Percentiles rank a stretch among this genome's conserved stretches.
phyloP scores from a whole-genome alignment of 306 rosid genomes.

The Mimosa pudica region DNA sequence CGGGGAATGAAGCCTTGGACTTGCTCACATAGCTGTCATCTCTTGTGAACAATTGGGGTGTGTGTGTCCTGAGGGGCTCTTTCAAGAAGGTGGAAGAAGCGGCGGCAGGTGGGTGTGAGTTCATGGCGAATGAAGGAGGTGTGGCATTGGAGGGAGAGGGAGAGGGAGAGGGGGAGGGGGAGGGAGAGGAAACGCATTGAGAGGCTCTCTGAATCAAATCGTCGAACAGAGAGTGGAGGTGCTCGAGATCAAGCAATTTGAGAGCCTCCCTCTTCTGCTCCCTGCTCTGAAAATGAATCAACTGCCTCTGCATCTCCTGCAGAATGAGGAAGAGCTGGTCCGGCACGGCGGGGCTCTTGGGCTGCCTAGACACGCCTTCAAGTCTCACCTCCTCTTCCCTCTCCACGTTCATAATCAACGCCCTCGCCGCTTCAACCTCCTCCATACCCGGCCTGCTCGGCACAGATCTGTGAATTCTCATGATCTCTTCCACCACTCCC shows the following conservation, averaged over 20 bases:
- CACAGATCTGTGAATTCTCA: slow-evolving; percentile 75
- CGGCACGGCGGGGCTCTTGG: slow-evolving; percentile 54
- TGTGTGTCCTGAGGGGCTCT: slow-evolving; percentile 38
- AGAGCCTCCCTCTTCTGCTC: slow-evolving; percentile 73
- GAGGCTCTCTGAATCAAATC: slow-evolving; percentile 83
- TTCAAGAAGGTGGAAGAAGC: slow-evolving; percentile 39
- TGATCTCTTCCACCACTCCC: slow-evolving; percentile 73
- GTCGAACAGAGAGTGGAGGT: slow-evolving; percentile 64
- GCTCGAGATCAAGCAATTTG: slow-evolving; percentile 73
- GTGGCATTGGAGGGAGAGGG: slow-evolving; percentile 33
- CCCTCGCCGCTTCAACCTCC: slow-evolving; percentile 76
- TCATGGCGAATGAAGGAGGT: slow-evolving; percentile 13
- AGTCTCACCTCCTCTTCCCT: slow-evolving; percentile 65
- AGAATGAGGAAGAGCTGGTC: slow-evolving; percentile 74
- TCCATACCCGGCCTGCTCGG: slow-evolving; percentile 67
- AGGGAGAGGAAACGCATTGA: slow-evolving; percentile 55
- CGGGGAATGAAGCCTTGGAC: slow-evolving; percentile 47
- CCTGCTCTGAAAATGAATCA: slow-evolving; percentile 53
- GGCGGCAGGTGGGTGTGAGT: slow-evolving; percentile 26
- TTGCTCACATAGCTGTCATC: slow-evolving; percentile 77
- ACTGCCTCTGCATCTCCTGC: slow-evolving; percentile 71
- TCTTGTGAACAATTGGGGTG: slow-evolving; percentile 48
- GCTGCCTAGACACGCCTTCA: slow-evolving; percentile 56
- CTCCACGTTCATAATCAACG: slow-evolving; percentile 61
- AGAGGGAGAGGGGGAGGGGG: slow-evolving; percentile 23